Evolutionary conservation across 1,284 basidiomycete genomes (phyloP), one percentile per base, ranked within the genome.

Genomic region (Trichosporon asahii): DNA sequence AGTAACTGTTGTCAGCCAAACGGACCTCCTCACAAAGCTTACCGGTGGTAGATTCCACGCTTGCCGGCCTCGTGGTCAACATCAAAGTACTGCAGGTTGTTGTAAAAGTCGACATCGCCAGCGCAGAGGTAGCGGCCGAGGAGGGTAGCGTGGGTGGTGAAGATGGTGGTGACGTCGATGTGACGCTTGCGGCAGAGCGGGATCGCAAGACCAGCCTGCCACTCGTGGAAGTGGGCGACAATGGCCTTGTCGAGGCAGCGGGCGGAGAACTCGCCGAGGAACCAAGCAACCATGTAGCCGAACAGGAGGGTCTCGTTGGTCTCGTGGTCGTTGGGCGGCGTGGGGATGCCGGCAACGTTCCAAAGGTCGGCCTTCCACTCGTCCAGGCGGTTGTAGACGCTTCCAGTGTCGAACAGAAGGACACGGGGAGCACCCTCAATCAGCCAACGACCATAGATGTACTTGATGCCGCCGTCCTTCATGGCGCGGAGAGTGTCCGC

Each of bases 241-340:
- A 99, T 92, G 63, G 95, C 93, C 12, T 89, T 90, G 72, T 88
- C 87, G 44, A 91, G 87, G 81, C 95, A 90, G 70, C 90, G 89
- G 31, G 90, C 82, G 46, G 93, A 89, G 80, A 93, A 97, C 86
- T 98, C 95, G 77, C 96, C 96, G 27, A 99, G 88, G 87, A 99
- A 98, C 96, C 96, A 99, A n/a, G 96, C 94, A 67, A 96, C 92
- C 73, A 99, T 89, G 85, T 99, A 98, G n/a, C 96, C 96, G 85
- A 98, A 95, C 70, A 98, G 87, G 79, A 99, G 94, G n/a, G 95
- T 92, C 83, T 99, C 95, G 87, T 99, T 99, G 33, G 95, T 98
- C 84, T 98, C 96, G 82, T 92, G 91, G 84, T 99, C 96, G 79
- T 93, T 93, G 1, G 93, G 92, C 9, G 96, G 96, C 25, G 93